Conservation (phyloP, 1,139 yeast species). For the Saccharomyces hybrid region DNA sequence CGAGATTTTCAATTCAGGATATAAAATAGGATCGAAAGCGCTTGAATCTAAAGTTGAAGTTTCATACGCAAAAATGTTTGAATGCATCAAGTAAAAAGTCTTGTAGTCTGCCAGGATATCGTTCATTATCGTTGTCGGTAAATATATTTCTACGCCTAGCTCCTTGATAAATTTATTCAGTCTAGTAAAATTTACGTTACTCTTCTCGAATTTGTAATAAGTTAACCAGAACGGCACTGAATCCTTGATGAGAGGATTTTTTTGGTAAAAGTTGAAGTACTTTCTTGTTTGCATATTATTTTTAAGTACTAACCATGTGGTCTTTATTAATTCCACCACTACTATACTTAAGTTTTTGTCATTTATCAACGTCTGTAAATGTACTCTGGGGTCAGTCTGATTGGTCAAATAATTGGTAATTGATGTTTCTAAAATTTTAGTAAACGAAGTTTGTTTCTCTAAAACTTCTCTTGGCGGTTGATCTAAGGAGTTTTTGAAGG, state of each 20-base stretch:
- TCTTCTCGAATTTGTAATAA: constrained; percentile 46
- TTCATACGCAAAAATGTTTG: constrained; percentile 19
- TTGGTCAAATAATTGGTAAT: constrained; percentile 20
- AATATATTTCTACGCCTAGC: constrained; percentile 38
- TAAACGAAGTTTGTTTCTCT: constrained; percentile 20
- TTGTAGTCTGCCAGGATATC: constrained; percentile 34
- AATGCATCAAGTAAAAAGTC: constrained; percentile 29
- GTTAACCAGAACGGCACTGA: constrained; percentile 51
- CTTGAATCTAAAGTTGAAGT: not conserved
- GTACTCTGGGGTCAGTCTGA: constrained; percentile 12
- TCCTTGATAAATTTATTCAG: constrained; percentile 39
- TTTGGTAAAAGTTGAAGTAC: constrained; percentile 39
- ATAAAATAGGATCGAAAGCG: constrained; percentile 20
- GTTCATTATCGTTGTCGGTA: constrained; percentile 45
- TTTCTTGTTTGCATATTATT: constrained; percentile 36
- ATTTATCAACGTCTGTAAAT: constrained; percentile 28
- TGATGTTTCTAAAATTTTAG: constrained; percentile 22
- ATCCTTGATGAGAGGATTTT: constrained; percentile 34
- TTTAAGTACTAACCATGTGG: constrained; percentile 33
- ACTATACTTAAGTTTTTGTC: constrained; percentile 33
- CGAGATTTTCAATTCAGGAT: constrained; percentile 24
- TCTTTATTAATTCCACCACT: constrained; percentile 36
- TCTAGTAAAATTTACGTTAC: constrained; percentile 38
- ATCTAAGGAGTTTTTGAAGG: constrained; percentile 17
- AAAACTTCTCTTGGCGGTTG: constrained; percentile 18